Evolutionary conservation across 2,329 filamentous ascomycete genomes (phyloP).

Genomic region (Dothidotthia symphoricarpi): DNA sequence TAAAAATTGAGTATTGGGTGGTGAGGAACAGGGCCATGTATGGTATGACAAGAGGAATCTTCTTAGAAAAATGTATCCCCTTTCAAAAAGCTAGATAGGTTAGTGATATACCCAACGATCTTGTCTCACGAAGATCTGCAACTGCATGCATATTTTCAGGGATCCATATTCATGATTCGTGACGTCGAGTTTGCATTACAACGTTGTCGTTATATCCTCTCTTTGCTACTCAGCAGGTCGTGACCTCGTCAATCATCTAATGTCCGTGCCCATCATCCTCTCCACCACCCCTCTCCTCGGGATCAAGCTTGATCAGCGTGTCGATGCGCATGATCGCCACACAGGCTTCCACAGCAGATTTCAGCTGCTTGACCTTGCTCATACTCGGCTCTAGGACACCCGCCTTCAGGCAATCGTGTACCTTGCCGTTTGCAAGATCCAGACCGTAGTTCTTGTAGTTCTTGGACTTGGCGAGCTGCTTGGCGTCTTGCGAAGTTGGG

Average conservation of each 20-base stretch:
- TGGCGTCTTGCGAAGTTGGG: conserved; percentile 68
- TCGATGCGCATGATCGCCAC: conserved; percentile 99
- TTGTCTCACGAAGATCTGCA: no score
- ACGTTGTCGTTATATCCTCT: conserved; percentile 7
- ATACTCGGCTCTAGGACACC: conserved; percentile 96
- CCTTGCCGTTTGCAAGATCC: conserved; percentile 83
- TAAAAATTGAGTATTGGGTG: no score
- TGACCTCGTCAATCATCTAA: conserved; percentile 41
- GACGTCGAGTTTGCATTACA: conserved; percentile 12
- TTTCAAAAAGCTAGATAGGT: no score
- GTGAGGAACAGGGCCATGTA: no score
- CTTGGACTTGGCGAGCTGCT: conserved; percentile 88
- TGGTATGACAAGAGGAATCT: no score
- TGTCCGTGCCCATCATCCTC: conserved; percentile 85
- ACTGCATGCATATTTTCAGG: no score
- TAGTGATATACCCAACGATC: no score
- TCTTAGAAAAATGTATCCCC: no score
- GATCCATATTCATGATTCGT: conserved; percentile 11
- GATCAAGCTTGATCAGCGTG: conserved; percentile 96
- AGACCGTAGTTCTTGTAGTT: conserved; percentile 98
- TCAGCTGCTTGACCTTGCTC: conserved; percentile 97
- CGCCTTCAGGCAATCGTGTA: conserved; percentile 89
- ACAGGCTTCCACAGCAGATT: conserved; percentile 97
- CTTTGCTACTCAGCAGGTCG: conserved; percentile 5
- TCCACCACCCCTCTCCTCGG: conserved; percentile 69